phyloP scores from a whole-genome alignment of 2,329 filamentous ascomycete species.

The Bisporella sp. region DNA sequence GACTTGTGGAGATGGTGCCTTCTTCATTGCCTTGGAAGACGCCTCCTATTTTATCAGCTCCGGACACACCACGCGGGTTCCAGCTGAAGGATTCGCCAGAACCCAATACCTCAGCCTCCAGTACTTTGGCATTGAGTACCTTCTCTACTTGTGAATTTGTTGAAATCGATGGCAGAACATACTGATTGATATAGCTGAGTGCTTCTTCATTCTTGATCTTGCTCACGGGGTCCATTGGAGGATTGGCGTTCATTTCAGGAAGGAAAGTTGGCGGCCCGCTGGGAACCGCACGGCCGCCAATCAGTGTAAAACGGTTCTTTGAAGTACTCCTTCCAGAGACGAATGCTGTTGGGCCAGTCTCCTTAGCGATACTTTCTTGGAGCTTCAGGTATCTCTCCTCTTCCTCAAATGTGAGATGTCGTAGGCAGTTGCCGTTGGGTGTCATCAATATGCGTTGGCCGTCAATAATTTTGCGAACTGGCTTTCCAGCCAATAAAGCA shows the following conservation, averaged over 20 bases:
- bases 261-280: slow-evolving; percentile 58
- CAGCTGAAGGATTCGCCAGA: slow-evolving; percentile 20
- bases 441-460: slow-evolving; percentile 64
- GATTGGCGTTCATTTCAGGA: slow-evolving; percentile 31
- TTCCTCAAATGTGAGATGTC: slow-evolving; percentile 60
- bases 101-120: slow-evolving; percentile 22
- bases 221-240: slow-evolving; percentile 49
- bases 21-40: slow-evolving; percentile 14
- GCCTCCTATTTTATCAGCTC: slow-evolving; percentile 12
- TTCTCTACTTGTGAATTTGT: slow-evolving; percentile 29
- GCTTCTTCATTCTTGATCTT: slow-evolving; percentile 62
- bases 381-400: slow-evolving; percentile 65
- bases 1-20: slow-evolving; percentile 22
- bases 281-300: slow-evolving; percentile 58
- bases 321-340: slow-evolving; percentile 48
- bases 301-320: slow-evolving; percentile 51
- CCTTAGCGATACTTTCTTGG: slow-evolving; percentile 50
- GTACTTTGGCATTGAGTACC: slow-evolving; percentile 25
- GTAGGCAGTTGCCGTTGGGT: slow-evolving; percentile 69
- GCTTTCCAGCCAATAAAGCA: slow-evolving; percentile 45
- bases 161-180: slow-evolving; percentile 46
- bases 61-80: slow-evolving; percentile 20
- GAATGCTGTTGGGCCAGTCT: slow-evolving; percentile 48
- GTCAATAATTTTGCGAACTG: slow-evolving; percentile 56
- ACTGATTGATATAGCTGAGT: slow-evolving; percentile 63